Base-by-base conservation (phyloP, 768 basidiomycete genomes). In the Ephemerocybe angulata region DNA sequence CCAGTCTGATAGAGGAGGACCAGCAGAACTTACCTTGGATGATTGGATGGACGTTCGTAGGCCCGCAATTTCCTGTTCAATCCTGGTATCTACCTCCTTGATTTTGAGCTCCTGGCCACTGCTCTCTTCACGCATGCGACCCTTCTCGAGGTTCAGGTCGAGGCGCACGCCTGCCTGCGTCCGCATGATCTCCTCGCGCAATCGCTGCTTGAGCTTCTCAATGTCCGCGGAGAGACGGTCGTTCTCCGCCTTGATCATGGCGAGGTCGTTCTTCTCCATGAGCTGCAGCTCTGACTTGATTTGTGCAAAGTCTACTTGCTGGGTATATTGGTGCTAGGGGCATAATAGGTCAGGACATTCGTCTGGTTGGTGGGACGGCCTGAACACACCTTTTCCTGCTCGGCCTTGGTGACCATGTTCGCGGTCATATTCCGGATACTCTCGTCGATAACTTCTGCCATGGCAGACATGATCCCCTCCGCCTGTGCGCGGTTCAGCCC, bases 381-480 rank as follows among this genome's bases (percentile, higher is more conserved):
- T n/a, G 37, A 47, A 58, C 78, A 33, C 50, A 89, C 95, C 84
- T 98, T 98, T 72, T 98, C 96, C 67, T 97, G 93, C 61, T 97
- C 93, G 0, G 92, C 86, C 69, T 93, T 93, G 4, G 91, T 93
- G 56, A 98, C 96, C 87, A 98, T 90, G 63, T 93, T 93, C 61
- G 84, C 86, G 35, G 92, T 91, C 93, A 99, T 94, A 65, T 94
- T 96, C 57, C 88, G 82, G 37, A 98, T 87, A 66, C 92, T 94
- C 77, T 99, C 97, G 70, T 97, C 93, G 35, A 99, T 93, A 58
- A 98, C 95, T 63, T 94, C 93, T 12, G 93, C 91, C 82, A 99
- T 90, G 7, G 95, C 92, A 43, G 86, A 80, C 94, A 98, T 97
- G 66, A 99, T 90, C 3, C 97, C 96, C 67, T 98, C 93, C 0